A percentile compares a stretch with the other conserved stretches of the same genome.
Conservation (phyloP, 169 alveolate species). For the Eimeria acervulina region DNA sequence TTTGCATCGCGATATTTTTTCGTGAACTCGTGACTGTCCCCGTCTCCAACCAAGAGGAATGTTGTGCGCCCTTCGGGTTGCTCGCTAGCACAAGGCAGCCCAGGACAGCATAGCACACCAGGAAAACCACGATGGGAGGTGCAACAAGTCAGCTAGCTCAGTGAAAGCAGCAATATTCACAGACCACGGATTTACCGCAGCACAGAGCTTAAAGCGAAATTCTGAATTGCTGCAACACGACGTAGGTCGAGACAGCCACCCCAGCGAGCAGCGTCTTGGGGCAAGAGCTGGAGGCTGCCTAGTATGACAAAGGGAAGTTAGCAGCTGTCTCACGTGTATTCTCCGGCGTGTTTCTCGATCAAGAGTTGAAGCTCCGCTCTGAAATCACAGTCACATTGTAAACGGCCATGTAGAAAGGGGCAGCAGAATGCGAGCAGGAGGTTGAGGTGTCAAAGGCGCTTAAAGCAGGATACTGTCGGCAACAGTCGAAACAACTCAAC, state of each 20-base stretch:
- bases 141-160: not conserved
- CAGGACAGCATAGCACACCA: not conserved
- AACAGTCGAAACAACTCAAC: not conserved
- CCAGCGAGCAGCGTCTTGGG: not conserved
- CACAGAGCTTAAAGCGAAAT: not conserved
- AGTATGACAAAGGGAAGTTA: not conserved
- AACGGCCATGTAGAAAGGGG: not conserved
- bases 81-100: slow-evolving; percentile 3
- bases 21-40: slow-evolving; percentile 53
- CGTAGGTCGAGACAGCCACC: not conserved
- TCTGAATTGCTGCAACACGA: not conserved
- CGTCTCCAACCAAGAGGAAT: slow-evolving; percentile 63
- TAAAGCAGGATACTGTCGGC: not conserved
- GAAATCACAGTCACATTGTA: not conserved
- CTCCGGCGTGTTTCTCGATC: slow-evolving; percentile 75
- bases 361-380: slow-evolving; percentile 62
- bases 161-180: not conserved
- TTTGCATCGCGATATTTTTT: slow-evolving; percentile 80
- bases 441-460: not conserved
- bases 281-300: not conserved
- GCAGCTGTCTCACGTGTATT: slow-evolving; percentile 56
- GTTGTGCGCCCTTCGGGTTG: slow-evolving; percentile 77
- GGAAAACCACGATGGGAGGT: not conserved
- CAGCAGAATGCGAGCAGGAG: too few relatives aligned
- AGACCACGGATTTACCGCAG: not conserved